Conservation (phyloP, 2,329 filamentous ascomycete species). For the Fusarium pseudonygamai region DNA sequence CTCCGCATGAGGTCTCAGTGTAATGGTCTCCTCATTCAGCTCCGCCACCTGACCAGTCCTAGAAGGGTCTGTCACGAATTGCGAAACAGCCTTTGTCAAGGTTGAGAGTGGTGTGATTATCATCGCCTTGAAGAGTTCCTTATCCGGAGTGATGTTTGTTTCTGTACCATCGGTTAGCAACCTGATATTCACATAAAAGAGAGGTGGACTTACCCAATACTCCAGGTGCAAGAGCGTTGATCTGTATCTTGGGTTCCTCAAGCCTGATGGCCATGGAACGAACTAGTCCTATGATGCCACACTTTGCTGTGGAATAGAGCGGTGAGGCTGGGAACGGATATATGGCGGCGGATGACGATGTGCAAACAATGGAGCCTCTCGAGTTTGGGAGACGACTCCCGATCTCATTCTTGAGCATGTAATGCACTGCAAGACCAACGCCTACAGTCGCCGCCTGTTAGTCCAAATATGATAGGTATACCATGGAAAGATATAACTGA, state of each 20-base stretch:
- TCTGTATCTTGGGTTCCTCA: neutral
- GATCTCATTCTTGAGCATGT: neutral
- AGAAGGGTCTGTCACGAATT: neutral
- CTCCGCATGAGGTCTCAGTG: neutral
- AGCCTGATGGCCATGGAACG: neutral
- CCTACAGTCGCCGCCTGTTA: neutral
- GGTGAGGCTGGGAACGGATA: neutral
- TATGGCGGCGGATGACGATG: neutral
- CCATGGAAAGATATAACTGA: neutral
- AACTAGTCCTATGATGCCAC: neutral
- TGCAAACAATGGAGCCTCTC: neutral
- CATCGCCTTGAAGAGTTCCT: neutral
- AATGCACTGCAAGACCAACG: neutral
- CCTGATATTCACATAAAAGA: rapidly evolving
- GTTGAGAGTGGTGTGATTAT: neutral
- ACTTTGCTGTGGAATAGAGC: neutral
- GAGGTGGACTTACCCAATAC: neutral
- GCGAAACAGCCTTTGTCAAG: neutral
- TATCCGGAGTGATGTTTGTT: neutral
- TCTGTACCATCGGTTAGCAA: neutral
- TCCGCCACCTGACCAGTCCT: neutral
- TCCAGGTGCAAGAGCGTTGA: constrained; percentile 6
- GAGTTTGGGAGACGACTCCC: neutral
- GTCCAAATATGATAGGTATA: too few species aligned
- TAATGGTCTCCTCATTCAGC: neutral